A percentile compares a stretch with the other conserved stretches of the same genome.
phyloP scores from a whole-genome alignment of 192 early-diverging fungal genomes.

The Lobosporangium transversale region DNA sequence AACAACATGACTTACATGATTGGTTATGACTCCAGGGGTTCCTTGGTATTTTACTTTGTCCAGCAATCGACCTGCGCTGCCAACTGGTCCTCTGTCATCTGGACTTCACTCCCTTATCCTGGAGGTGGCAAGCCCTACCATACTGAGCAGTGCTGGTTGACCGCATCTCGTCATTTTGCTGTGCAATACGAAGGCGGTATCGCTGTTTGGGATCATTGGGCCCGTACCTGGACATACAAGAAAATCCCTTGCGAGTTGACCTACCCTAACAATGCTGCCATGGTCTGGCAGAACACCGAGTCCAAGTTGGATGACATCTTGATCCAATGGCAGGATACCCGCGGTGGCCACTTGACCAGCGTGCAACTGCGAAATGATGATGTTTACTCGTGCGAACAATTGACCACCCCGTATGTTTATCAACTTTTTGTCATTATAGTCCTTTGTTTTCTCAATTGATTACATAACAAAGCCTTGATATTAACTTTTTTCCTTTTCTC shows the following conservation, averaged over 20 bases:
- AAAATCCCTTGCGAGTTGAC: slow-evolving; percentile 26
- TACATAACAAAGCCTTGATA: neutral
- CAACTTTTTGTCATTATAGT: neutral
- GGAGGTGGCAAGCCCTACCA: slow-evolving; percentile 46
- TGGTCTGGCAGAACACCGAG: slow-evolving; percentile 33
- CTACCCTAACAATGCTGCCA: slow-evolving; percentile 42
- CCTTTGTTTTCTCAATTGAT: neutral
- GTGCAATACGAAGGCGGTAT: slow-evolving; percentile 49
- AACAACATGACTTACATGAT: slow-evolving; percentile 54
- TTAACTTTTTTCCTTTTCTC: neutral
- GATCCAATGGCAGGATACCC: slow-evolving; percentile 38
- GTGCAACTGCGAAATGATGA: slow-evolving; percentile 46
- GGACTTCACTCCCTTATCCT: slow-evolving; percentile 48
- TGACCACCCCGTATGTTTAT: slow-evolving; percentile 33
- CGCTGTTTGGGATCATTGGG: slow-evolving; percentile 51
- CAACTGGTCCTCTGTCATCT: slow-evolving; percentile 29
- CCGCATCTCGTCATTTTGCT: slow-evolving; percentile 35
- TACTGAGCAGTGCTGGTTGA: slow-evolving; percentile 49
- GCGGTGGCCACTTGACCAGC: slow-evolving; percentile 38
- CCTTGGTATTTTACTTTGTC: slow-evolving; percentile 41
- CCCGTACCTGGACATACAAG: slow-evolving; percentile 44
- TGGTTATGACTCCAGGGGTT: slow-evolving; percentile 38
- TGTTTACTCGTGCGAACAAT: slow-evolving; percentile 26
- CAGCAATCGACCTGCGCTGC: slow-evolving; percentile 42
- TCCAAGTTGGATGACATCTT: slow-evolving; percentile 27